Base-by-base conservation (phyloP, 1,284 basidiomycete species). In the Phlebopus sp. region DNA sequence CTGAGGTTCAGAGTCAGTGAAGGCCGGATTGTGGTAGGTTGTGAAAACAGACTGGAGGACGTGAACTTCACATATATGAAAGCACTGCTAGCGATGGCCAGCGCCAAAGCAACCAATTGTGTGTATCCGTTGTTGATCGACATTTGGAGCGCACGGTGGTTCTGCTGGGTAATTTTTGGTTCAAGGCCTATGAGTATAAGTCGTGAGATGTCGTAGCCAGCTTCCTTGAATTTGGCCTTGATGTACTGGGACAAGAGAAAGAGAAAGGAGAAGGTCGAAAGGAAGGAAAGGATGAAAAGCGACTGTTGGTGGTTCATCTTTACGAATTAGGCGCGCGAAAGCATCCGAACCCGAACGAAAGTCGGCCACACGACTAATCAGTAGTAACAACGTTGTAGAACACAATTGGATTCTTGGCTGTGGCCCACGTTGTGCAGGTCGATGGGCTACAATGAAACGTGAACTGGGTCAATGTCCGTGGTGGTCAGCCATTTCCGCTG, bases 131-230 rank as follows among this genome's bases (percentile, higher is more conserved):
- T 47, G 51, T 51, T 46, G 42, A 64, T 42, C 0, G 63, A 2
- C 55, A 59, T 56, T 31, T n/a, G n/a, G n/a, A n/a, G n/a, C n/a
- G 54, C 47, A 49, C 44, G 47, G 47, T 55, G 60, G 62, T 46
- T 60, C 40, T 38, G 58, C 53, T 48, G 43, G 37, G 39, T 25
- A 37, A 18, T 36, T 47, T 36, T 59, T 62, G 45, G 75, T 72
- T 62, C 58, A 44, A 84, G 70, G 46, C 84, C 84, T 40, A 84
- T 64, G 62, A 87, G 81, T 55, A 87, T 83, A 63, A 87, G 59
- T 18, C 76, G 66, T 30, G 74, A 69, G 54, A 81, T 39, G 67
- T 80, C 69, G 74, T 79, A 82, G 56, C 81, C 83, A 14, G 76
- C 74, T 5, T 70, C 73, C 15, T 61, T 61, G 55, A 87, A 79